Evolutionary conservation across 768 basidiomycete species (phyloP).

Genomic region (Rhodotorula diobovata): DNA sequence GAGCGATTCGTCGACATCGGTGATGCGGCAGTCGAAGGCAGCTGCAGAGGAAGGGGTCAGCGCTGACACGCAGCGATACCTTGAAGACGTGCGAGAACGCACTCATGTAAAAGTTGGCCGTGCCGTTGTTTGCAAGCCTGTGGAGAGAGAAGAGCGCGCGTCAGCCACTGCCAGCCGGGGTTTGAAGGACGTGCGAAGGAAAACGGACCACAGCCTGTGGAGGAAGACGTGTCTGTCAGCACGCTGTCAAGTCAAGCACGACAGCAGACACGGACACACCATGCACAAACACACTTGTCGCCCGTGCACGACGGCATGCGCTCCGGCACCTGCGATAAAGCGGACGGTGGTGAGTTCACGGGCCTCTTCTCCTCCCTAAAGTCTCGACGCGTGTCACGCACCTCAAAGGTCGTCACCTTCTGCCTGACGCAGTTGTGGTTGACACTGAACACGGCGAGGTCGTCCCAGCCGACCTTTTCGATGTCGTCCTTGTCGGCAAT

Average conservation of each 20-base stretch:
- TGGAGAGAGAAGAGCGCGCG: too few relatives aligned
- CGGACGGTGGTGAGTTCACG: background rate
- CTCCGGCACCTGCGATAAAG: conserved; percentile 34
- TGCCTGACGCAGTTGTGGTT: conserved; percentile 43
- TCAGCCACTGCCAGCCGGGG: too few relatives aligned
- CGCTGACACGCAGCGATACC: too few relatives aligned
- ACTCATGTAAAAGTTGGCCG: conserved; percentile 30
- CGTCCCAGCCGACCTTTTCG: conserved; percentile 19
- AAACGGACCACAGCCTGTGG: background rate
- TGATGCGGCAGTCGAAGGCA: conserved; percentile 22
- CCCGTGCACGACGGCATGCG: conserved; percentile 42
- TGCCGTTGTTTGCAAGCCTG: conserved; percentile 33
- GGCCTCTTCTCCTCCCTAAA: accelerated
- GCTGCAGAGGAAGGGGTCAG: background rate
- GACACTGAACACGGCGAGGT: conserved; percentile 43
- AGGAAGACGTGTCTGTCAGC: background rate
- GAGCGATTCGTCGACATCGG: background rate
- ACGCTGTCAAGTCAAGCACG: background rate
- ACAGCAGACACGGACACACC: conserved; percentile 3
- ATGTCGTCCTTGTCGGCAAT: conserved; percentile 40
- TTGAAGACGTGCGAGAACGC: background rate
- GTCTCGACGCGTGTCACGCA: background rate
- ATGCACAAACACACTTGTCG: conserved; percentile 43
- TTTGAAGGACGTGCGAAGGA: too few relatives aligned
- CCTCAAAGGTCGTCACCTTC: conserved; percentile 38